Conservation (phyloP, 116 monocot genomes). For the Iris pallida region DNA sequence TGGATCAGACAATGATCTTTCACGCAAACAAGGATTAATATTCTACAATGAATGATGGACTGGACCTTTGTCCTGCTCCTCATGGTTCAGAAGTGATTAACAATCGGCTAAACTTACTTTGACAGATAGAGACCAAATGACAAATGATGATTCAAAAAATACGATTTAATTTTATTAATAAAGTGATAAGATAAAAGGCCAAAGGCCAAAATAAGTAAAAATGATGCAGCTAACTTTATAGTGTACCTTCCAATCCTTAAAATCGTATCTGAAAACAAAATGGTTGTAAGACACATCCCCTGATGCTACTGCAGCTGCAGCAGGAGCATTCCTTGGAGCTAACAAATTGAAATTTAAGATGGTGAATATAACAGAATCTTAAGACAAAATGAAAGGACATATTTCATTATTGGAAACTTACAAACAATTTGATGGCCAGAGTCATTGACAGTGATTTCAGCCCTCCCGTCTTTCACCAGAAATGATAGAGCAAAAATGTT, state of each 20-base stretch:
- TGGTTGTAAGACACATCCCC: conserved; percentile 76
- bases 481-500: conserved; percentile 94
- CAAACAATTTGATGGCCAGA: conserved; percentile 61
- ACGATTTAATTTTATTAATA: too few relatives aligned
- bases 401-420: conserved; percentile 25
- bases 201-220: too few relatives aligned
- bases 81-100: too few relatives aligned
- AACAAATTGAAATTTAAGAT: neutral
- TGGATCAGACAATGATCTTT: too few relatives aligned
- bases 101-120: too few relatives aligned
- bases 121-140: too few relatives aligned
- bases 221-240: too few relatives aligned
- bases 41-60: too few relatives aligned
- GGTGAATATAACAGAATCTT: neutral
- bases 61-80: too few relatives aligned
- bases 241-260: conserved; percentile 90
- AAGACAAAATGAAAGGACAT: neutral
- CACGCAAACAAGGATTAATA: too few relatives aligned
- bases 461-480: conserved; percentile 93
- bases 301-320: conserved; percentile 60
- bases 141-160: too few relatives aligned
- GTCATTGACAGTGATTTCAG: conserved; percentile 55
- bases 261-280: conserved; percentile 95
- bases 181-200: too few relatives aligned
- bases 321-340: conserved; percentile 87